A percentile compares a stretch with the other conserved stretches of the same genome.
Evolutionary conservation across 2,329 filamentous ascomycete genomes (phyloP).

Genomic region (Fusarium sp.): DNA sequence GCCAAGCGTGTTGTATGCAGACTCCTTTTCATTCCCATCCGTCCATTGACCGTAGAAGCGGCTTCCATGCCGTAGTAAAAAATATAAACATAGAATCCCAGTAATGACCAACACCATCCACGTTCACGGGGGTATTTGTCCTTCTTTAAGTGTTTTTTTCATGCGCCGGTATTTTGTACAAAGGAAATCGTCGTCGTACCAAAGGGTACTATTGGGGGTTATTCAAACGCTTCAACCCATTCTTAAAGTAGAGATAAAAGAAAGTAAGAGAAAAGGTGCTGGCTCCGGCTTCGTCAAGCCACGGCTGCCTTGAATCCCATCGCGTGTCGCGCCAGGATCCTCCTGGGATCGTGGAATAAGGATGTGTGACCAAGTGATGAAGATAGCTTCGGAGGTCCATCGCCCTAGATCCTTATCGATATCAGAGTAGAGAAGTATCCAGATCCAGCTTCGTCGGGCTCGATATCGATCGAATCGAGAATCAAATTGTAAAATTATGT

Average conservation of each 20-base stretch:
- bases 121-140: conserved; percentile 50
- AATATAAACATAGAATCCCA: conserved; percentile 40
- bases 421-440: conserved; percentile 12
- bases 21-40: conserved; percentile 46
- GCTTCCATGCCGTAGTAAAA: conserved; percentile 30
- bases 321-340: conserved; percentile 39
- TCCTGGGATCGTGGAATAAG: conserved; percentile 38
- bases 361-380: conserved; percentile 22
- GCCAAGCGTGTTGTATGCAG: conserved; percentile 47
- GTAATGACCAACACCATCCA: conserved; percentile 46
- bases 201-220: conserved; percentile 38
- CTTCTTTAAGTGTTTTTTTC: conserved; percentile 50
- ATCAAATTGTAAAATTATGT: conserved; percentile 42
- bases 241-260: conserved; percentile 25
- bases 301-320: conserved; percentile 36
- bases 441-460: conserved; percentile 28
- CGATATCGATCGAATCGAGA: conserved; percentile 39
- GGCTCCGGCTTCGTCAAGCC: conserved; percentile 35
- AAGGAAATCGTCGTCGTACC: conserved; percentile 42
- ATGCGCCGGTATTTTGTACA: conserved; percentile 47
- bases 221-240: conserved; percentile 42
- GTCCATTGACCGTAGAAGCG: conserved; percentile 33
- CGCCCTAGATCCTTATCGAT: conserved; percentile 34
- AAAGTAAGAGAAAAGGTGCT: conserved; percentile 17
- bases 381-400: conserved; percentile 10